A percentile compares a stretch with the other conserved stretches of the same genome.
These are phyloP conservation scores for Myrica gale DNA, from an alignment of 306 rosid genomes.

Conservation along the genomic window DNA sequence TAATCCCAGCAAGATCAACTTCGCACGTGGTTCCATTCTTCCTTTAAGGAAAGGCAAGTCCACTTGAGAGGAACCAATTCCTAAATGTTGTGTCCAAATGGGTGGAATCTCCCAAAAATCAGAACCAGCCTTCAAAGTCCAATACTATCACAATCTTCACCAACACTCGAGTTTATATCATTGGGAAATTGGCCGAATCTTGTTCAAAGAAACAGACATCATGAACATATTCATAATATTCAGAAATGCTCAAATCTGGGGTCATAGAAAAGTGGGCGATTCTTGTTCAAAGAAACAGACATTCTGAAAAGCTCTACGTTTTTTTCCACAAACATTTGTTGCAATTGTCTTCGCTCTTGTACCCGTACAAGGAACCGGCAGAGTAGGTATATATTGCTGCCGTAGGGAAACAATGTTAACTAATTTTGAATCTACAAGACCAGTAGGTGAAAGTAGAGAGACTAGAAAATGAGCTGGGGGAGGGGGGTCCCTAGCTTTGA, in stretches of 20 bases:
- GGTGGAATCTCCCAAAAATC: slow-evolving; percentile 29
- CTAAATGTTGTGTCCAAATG: slow-evolving; percentile 23
- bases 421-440: slow-evolving; percentile 30
- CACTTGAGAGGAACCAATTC: slow-evolving; percentile 37
- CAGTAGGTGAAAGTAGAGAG: slow-evolving; percentile 33
- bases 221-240: slow-evolving; percentile 11
- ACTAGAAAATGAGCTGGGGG: not conserved
- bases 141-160: slow-evolving; percentile 24
- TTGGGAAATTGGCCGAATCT: slow-evolving; percentile 4
- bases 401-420: slow-evolving; percentile 31
- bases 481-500: slow-evolving; percentile 34
- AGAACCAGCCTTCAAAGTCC: not conserved
- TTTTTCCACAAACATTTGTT: slow-evolving; percentile 19
- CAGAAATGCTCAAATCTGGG: slow-evolving; percentile 23
- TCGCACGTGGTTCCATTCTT: slow-evolving; percentile 23
- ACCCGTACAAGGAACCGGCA: slow-evolving; percentile 20
- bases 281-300: slow-evolving; percentile 27
- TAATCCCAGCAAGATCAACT: slow-evolving; percentile 40
- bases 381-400: slow-evolving; percentile 13
- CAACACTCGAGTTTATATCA: slow-evolving; percentile 22
- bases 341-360: slow-evolving; percentile 10
- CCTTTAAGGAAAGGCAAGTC: slow-evolving; percentile 25
- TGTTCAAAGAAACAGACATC: slow-evolving; percentile 31
- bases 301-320: slow-evolving; percentile 5
- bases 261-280: slow-evolving; percentile 3